These are phyloP conservation scores for Ramalina peruviana DNA, from an alignment of 495 filamentous ascomycete species.

Conservation along the genomic window DNA sequence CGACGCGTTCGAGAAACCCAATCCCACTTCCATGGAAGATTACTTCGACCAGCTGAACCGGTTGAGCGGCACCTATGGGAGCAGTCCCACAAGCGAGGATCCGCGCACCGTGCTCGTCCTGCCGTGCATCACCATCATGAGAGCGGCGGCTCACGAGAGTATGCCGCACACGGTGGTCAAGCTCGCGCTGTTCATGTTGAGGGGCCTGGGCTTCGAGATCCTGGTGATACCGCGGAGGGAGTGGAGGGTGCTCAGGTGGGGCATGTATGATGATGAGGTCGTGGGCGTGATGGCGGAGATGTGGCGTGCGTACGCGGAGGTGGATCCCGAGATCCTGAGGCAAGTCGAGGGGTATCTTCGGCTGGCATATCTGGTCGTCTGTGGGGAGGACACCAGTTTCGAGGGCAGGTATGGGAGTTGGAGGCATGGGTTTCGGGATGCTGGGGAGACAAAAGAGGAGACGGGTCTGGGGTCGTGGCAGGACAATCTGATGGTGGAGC, in stretches of 20 bases:
- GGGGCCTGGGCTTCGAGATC: slow-evolving; percentile 2
- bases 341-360: not conserved
- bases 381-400: slow-evolving; percentile 4
- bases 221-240: not conserved
- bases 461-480: no score
- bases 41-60: no score
- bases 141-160: not conserved
- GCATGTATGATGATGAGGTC: slow-evolving; percentile 4
- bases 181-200: not conserved
- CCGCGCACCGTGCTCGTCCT: not conserved
- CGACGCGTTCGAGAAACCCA: not conserved
- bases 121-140: slow-evolving; percentile 2
- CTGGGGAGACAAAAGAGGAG: no score
- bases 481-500: no score
- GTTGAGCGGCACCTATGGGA: not conserved
- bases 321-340: not conserved
- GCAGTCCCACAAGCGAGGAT: not conserved
- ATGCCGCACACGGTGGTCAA: not conserved
- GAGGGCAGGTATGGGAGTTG: not conserved
- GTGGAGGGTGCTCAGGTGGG: slow-evolving; percentile 1
- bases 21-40: no score
- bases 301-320: not conserved
- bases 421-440: no score
- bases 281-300: slow-evolving; percentile 2
- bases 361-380: slow-evolving; percentile 1